phyloP scores from a whole-genome alignment of 176 grass and related monocot species.

The Zizania latifolia region DNA sequence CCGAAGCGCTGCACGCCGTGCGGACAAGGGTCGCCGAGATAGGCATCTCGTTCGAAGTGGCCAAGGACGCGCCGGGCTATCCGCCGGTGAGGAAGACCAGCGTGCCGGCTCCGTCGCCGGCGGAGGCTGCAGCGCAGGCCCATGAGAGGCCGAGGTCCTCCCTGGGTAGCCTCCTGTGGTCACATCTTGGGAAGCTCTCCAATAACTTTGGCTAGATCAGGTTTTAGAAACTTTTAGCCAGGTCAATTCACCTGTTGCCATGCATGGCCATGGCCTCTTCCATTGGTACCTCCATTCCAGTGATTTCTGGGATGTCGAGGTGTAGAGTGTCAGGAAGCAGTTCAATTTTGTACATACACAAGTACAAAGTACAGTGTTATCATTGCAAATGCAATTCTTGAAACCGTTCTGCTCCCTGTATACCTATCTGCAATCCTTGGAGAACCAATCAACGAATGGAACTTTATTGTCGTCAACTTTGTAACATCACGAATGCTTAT shows the following conservation, averaged over 20 bases:
- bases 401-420: not conserved
- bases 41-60: constrained; percentile 31
- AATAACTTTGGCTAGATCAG: constrained; percentile 29
- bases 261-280: not conserved
- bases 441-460: constrained; percentile 30
- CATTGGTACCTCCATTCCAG: not conserved
- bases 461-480: constrained; percentile 17
- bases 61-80: constrained; percentile 23
- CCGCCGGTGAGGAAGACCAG: constrained; percentile 31
- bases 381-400: constrained; percentile 18
- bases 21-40: constrained; percentile 24
- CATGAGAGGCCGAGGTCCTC: constrained; percentile 32
- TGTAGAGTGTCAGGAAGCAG: not conserved
- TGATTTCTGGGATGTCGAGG: not conserved
- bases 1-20: constrained; percentile 40
- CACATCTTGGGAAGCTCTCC: constrained; percentile 49
- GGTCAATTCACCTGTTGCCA: not conserved
- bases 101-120: not conserved
- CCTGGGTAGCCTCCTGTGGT: constrained; percentile 40
- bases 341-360: constrained; percentile 23
- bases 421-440: not conserved
- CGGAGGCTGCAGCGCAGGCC: not conserved
- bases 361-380: constrained; percentile 17
- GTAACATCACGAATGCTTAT: constrained; percentile 31
- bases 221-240: constrained; percentile 14